phyloP scores from a whole-genome alignment of 768 basidiomycete species.

The Tulasnella sp. region DNA sequence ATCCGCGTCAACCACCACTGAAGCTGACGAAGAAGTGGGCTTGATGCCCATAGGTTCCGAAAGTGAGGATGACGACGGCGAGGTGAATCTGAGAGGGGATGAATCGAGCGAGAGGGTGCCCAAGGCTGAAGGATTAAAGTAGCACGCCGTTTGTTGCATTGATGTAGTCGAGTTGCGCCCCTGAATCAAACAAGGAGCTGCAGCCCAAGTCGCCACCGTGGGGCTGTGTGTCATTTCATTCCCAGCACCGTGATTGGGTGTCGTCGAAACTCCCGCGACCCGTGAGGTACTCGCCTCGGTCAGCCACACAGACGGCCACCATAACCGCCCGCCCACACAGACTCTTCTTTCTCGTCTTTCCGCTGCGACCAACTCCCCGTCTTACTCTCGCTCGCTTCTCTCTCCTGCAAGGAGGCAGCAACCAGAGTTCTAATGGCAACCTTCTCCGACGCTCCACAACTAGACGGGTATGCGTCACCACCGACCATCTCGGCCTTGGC shows the following conservation, averaged over 20 bases:
- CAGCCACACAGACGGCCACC: not conserved
- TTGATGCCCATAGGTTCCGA: conserved; percentile 14
- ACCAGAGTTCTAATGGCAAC: not conserved
- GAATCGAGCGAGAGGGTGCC: not conserved
- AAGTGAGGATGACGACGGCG: not conserved
- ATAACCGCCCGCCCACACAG: not conserved
- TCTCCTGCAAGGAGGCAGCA: not conserved
- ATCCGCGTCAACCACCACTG: not conserved
- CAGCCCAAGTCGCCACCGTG: not conserved
- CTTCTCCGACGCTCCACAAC: not conserved
- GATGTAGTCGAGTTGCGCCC: not conserved
- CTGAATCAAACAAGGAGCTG: not conserved
- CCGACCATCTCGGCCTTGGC: not conserved
- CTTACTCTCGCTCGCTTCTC: not conserved
- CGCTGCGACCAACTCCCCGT: not conserved
- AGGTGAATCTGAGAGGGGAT: not conserved
- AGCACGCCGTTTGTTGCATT: not conserved
- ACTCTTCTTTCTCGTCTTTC: not conserved
- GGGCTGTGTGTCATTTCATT: not conserved
- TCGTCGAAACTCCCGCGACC: not conserved
- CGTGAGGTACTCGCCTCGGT: not conserved
- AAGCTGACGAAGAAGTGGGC: conserved; percentile 17
- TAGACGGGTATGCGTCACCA: not conserved
- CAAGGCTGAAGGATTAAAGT: not conserved
- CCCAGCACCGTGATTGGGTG: not conserved